These are phyloP conservation scores for Truncatella angustata DNA, from an alignment of 2,329 filamentous ascomycete species.

Conservation along the genomic window DNA sequence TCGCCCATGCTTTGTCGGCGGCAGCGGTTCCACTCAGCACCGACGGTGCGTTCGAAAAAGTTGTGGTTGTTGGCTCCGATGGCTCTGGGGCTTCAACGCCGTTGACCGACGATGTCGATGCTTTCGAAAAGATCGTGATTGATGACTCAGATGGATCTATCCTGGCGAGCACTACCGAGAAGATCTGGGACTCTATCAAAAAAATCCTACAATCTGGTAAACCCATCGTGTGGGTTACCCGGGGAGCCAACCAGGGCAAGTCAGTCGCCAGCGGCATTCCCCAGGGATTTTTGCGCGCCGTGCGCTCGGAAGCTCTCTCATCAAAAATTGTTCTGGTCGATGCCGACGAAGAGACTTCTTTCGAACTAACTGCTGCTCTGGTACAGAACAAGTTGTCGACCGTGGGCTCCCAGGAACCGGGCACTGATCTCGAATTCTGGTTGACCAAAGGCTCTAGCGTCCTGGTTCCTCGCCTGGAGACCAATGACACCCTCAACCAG, in stretches of 20 bases:
- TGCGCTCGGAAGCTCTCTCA: not conserved
- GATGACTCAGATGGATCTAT: slow-evolving; percentile 4
- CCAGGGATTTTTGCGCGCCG: slow-evolving; percentile 9
- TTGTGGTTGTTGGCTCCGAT: too few relatives aligned
- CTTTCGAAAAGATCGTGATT: not conserved
- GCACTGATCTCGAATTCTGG: slow-evolving; percentile 5
- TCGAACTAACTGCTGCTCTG: not conserved
- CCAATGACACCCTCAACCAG: slow-evolving; percentile 6
- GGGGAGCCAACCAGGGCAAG: slow-evolving; percentile 5
- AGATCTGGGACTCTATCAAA: not conserved
- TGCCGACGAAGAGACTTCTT: slow-evolving; percentile 1
- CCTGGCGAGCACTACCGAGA: not conserved
- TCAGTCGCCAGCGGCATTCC: slow-evolving; percentile 1
- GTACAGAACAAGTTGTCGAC: not conserved
- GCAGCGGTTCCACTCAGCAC: too few relatives aligned
- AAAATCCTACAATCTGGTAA: not conserved
- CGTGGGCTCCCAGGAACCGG: not conserved
- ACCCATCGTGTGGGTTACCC: slow-evolving; percentile 8
- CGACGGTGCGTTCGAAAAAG: too few relatives aligned
- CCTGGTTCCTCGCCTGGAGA: slow-evolving; percentile 6
- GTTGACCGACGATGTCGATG: too few relatives aligned
- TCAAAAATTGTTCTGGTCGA: slow-evolving; percentile 2
- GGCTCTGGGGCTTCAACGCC: too few relatives aligned
- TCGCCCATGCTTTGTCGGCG: too few relatives aligned
- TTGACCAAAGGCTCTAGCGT: slow-evolving; percentile 5